Percentiles rank a stretch among this genome's conserved stretches.
phyloP scores from a whole-genome alignment of 345 rosid genomes.

The Boechera stricta region DNA sequence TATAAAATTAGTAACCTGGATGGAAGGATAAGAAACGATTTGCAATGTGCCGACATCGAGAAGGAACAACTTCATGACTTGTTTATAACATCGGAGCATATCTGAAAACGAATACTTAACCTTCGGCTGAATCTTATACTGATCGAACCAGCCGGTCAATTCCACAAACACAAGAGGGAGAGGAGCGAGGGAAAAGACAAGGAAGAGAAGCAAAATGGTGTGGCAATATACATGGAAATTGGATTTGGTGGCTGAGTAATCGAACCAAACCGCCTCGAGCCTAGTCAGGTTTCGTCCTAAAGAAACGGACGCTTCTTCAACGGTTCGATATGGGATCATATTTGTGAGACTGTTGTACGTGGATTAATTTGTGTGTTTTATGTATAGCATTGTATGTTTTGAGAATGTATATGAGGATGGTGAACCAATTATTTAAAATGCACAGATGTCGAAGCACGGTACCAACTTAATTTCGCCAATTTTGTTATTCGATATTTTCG shows the following conservation, averaged over 20 bases:
- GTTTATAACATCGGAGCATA: conserved; percentile 67
- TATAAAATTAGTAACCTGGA: conserved; percentile 53
- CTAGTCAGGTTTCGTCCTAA: conserved; percentile 74
- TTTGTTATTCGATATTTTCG: background rate
- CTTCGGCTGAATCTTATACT: conserved; percentile 83
- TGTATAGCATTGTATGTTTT: background rate
- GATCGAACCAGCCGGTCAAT: conserved; percentile 45
- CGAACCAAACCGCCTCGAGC: conserved; percentile 74
- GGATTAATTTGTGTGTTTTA: background rate
- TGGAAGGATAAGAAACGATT: conserved; percentile 65
- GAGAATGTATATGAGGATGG: background rate
- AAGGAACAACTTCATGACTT: conserved; percentile 63
- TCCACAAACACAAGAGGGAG: conserved; percentile 64
- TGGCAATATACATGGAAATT: conserved; percentile 74
- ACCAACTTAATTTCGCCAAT: background rate
- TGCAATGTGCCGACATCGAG: conserved; percentile 78
- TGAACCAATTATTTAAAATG: background rate
- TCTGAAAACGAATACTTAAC: conserved; percentile 54
- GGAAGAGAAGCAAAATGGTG: conserved; percentile 63
- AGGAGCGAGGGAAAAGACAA: conserved; percentile 71
- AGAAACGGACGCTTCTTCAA: conserved; percentile 63
- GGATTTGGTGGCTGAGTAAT: conserved; percentile 72
- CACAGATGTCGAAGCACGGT: background rate
- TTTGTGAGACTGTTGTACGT: background rate
- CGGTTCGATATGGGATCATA: conserved; percentile 70